phyloP scores from a whole-genome alignment of 1,284 basidiomycete genomes.

The Vanrija pseudolonga region DNA sequence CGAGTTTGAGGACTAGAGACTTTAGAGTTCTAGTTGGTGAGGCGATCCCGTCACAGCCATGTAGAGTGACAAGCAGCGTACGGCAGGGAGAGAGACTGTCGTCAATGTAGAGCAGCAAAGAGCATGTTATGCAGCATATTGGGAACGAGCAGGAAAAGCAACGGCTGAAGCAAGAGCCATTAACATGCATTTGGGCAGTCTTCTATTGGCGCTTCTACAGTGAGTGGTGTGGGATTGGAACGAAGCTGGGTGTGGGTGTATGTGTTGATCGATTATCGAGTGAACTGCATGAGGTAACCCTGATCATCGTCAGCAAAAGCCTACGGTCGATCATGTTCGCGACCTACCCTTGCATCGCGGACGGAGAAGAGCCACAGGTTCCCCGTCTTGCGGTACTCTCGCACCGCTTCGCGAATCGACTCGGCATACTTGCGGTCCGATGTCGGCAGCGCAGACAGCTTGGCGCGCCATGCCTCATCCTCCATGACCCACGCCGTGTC shows the following conservation, averaged over 20 bases:
- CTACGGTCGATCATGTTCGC: not conserved
- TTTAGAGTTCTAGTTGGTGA: not conserved
- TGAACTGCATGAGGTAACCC: constrained; percentile 17
- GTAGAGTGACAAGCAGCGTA: constrained; percentile 5
- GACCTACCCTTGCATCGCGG: constrained; percentile 34
- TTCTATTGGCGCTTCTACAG: not conserved
- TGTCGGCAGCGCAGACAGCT: constrained; percentile 17
- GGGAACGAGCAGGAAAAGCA: not conserved
- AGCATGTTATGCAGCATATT: not conserved
- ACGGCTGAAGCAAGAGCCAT: no score
- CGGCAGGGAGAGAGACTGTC: constrained; percentile 4
- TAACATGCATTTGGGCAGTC: not conserved
- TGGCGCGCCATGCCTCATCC: constrained; percentile 40
- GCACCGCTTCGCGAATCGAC: constrained; percentile 29
- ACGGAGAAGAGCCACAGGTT: constrained; percentile 60
- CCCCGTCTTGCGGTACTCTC: constrained; percentile 6
- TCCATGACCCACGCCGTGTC: constrained; percentile 40
- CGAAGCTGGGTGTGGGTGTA: no score
- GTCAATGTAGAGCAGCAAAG: not conserved
- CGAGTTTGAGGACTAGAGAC: constrained; percentile 41
- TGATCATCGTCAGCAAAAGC: not conserved
- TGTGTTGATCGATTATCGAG: no score
- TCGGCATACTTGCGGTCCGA: constrained; percentile 35
- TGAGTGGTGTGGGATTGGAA: not conserved
- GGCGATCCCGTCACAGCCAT: not conserved